These are phyloP conservation scores for Pseudogymnoascus verrucosus DNA, from an alignment of 2,329 filamentous ascomycete species.

Conservation along the genomic window DNA sequence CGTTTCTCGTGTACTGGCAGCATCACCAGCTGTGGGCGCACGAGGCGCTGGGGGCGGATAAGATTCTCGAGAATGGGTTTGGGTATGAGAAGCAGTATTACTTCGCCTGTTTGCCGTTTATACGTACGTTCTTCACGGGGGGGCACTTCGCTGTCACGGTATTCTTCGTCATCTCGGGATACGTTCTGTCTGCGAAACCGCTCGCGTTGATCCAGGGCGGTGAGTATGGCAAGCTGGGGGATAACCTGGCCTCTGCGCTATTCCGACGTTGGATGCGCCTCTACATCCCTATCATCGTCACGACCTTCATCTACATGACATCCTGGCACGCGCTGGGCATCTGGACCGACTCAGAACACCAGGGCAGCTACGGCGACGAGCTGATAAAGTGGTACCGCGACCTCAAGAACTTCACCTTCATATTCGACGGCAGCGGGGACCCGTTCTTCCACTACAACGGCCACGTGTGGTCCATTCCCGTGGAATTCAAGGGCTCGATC, in stretches of 20 bases:
- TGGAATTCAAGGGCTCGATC: slow-evolving; percentile 57
- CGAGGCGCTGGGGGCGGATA: slow-evolving; percentile 25
- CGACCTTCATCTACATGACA: slow-evolving; percentile 29
- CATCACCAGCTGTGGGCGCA: slow-evolving; percentile 34
- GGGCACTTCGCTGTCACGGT: slow-evolving; percentile 43
- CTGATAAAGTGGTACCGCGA: neutral
- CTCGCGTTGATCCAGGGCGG: slow-evolving; percentile 34
- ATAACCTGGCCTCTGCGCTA: slow-evolving; percentile 37
- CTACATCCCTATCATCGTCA: slow-evolving; percentile 38
- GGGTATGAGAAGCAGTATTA: slow-evolving; percentile 29
- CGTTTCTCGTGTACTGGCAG: slow-evolving; percentile 40
- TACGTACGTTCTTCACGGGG: slow-evolving; percentile 32
- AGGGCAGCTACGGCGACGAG: neutral
- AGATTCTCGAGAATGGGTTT: slow-evolving; percentile 21
- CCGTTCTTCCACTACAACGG: slow-evolving; percentile 14
- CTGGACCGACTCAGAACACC: neutral
- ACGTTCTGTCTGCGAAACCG: slow-evolving; percentile 38
- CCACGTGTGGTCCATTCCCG: slow-evolving; percentile 56
- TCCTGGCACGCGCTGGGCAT: slow-evolving; percentile 1
- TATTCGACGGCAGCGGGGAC: neutral
- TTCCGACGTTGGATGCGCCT: slow-evolving; percentile 41
- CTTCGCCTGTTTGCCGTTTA: slow-evolving; percentile 36
- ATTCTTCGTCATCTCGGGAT: slow-evolving; percentile 45
- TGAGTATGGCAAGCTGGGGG: slow-evolving; percentile 31
- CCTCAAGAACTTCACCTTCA: neutral